Evolutionary conservation across 2,329 filamentous ascomycete species (phyloP).

Genomic region (Massarina eburnea): DNA sequence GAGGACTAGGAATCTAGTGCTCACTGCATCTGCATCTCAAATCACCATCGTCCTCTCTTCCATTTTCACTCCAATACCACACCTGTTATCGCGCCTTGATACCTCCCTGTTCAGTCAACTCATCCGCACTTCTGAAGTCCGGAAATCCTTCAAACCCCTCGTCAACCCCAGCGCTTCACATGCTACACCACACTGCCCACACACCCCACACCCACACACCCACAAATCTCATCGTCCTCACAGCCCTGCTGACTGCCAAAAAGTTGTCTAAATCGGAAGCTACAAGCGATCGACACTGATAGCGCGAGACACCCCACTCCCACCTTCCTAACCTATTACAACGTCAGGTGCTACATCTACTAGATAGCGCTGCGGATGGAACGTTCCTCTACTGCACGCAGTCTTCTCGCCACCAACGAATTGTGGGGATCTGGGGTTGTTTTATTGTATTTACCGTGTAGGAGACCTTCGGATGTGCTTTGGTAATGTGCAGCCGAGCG

Average conservation of each 20-base stretch:
- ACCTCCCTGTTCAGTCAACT: conserved; percentile 11
- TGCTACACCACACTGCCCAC: neutral
- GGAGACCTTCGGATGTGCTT: no score
- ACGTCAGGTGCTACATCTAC: conserved; percentile 5
- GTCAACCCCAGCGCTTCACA: neutral
- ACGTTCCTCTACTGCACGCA: neutral
- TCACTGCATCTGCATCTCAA: neutral
- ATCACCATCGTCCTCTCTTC: neutral
- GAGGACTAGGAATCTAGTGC: conserved; percentile 4
- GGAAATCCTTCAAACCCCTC: conserved; percentile 4
- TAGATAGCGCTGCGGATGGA: neutral
- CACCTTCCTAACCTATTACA: conserved; percentile 18
- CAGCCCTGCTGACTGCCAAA: conserved; percentile 12
- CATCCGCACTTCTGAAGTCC: conserved; percentile 4
- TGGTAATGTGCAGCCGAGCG: neutral
- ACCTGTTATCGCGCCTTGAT: neutral
- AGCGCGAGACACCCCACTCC: conserved; percentile 9
- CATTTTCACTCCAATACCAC: no score
- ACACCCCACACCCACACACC: neutral
- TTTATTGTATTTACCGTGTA: neutral
- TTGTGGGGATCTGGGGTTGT: neutral
- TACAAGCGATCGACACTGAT: conserved; percentile 7
- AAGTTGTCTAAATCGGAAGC: conserved; percentile 1
- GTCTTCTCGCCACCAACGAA: neutral
- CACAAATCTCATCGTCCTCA: neutral